Evolutionary conservation across 345 rosid species (phyloP).

Genomic region (Geranium rotundifolium): DNA sequence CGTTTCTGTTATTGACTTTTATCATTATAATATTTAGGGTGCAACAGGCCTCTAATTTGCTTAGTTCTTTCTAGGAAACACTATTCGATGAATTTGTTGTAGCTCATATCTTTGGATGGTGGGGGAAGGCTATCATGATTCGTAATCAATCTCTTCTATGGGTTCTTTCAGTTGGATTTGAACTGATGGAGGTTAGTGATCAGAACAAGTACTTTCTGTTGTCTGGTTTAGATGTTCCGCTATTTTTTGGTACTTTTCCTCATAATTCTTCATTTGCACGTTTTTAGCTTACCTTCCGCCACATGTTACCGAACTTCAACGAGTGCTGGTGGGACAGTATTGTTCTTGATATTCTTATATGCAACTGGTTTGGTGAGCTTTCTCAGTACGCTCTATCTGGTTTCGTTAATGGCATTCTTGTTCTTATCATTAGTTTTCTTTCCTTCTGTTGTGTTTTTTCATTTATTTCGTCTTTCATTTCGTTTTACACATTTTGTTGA

Average conservation of each 20-base stretch:
- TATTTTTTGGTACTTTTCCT: neutral
- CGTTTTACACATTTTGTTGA: neutral
- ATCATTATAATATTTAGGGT: neutral
- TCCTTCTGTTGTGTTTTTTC: neutral
- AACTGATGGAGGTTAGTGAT: constrained; percentile 81
- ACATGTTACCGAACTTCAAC: constrained; percentile 97
- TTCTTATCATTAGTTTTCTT: neutral
- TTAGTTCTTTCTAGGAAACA: constrained; percentile 45
- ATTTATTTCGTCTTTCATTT: too few relatives aligned
- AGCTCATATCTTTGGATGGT: constrained; percentile 99
- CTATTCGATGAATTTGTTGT: constrained; percentile 89
- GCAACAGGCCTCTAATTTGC: constrained; percentile 8
- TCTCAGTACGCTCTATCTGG: constrained; percentile 3
- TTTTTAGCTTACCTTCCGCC: constrained; percentile 85
- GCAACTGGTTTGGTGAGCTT: constrained; percentile 98
- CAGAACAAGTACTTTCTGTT: neutral
- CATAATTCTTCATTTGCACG: neutral
- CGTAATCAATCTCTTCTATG: constrained; percentile 95
- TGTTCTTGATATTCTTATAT: constrained; percentile 83
- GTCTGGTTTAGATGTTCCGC: neutral
- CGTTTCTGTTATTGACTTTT: neutral
- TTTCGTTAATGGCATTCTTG: neutral
- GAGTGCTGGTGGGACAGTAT: constrained; percentile 99
- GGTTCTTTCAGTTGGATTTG: constrained; percentile 96
- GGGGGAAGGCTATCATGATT: constrained; percentile 96